Evolutionary conservation across 2,329 filamentous ascomycete species (phyloP), one percentile per base, ranked within the genome.

Genomic region (Fusarium brevicatenulatum): DNA sequence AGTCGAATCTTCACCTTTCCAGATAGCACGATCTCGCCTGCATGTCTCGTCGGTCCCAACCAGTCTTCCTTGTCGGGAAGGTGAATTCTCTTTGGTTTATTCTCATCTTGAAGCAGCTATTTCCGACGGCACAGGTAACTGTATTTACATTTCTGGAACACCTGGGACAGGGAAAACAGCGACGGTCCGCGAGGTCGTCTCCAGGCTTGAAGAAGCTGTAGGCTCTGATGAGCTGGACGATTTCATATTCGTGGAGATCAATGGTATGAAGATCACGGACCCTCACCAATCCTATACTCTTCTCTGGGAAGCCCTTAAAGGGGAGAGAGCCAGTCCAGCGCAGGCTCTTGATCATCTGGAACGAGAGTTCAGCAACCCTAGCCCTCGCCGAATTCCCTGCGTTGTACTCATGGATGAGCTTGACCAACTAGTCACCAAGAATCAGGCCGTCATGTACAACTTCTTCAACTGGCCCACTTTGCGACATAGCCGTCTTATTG

Each of bases 371-470:
- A 95, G 91, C 65, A 92, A 95, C 66, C 96, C 97, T 0, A 97
- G 92, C 66, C 96, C 96, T 30, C 90, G 96, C 56, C 90, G 96
- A 68, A 94, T 97, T 10, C 96, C 97, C 3, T 98, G 95, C 79
- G 96, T 99, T 19, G 96, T 99, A 5, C 85, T 99, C 56, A 99
- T 99, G 96, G 96, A 99, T 78, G 96, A 99, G 83, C 88, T 99
- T 53, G 96, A 99, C 80, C 96, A 99, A 83, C 89, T 99, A 12
- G 97, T 99, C 9, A 99, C 96, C 18, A 96, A 95, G 79, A 98
- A 97, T 78, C 97, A 99, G 81, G 95, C 94, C n/a, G 96, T 99
- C 83, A 99, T 99, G 96, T 99, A 99, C 85, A 99, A 99, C 82
- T 99, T 99, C 82, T 99, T 99, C 88, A 99, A 99, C 80, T 99